A percentile compares a stretch with the other conserved stretches of the same genome.
These are phyloP conservation scores for Podaxis pistillaris DNA, from an alignment of 768 basidiomycete species.

Conservation along the genomic window DNA sequence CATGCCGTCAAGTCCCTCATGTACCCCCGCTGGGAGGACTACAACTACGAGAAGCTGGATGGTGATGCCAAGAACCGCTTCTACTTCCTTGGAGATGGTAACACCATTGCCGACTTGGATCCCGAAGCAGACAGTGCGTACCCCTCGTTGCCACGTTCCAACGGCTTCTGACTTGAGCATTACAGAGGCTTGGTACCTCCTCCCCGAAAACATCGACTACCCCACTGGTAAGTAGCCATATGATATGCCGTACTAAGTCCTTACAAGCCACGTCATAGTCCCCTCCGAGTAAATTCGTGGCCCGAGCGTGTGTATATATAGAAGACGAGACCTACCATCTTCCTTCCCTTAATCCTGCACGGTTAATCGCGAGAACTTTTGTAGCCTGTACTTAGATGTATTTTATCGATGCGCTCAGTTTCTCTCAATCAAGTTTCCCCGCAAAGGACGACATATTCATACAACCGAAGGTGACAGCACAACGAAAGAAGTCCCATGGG, in stretches of 20 bases:
- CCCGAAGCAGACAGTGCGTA: slow-evolving; percentile 31
- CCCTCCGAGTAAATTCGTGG: background rate
- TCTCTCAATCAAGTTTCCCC: too few species aligned
- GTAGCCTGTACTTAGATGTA: too few species aligned
- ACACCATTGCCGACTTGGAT: slow-evolving; percentile 47
- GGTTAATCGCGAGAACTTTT: too few species aligned
- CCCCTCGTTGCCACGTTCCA: background rate
- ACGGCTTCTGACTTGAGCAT: background rate
- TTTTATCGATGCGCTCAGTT: too few species aligned
- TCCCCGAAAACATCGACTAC: slow-evolving; percentile 38
- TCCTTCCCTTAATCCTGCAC: too few species aligned
- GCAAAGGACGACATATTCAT: background rate
- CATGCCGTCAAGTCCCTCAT: slow-evolving; percentile 48
- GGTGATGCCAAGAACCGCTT: slow-evolving; percentile 43
- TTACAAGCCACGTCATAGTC: background rate
- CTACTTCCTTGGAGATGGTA: slow-evolving; percentile 62
- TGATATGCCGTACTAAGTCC: background rate
- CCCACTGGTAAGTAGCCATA: slow-evolving; percentile 36
- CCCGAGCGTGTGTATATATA: background rate
- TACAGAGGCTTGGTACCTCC: slow-evolving; percentile 47
- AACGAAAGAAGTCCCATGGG: background rate
- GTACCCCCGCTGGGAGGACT: slow-evolving; percentile 68
- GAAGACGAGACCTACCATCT: too few species aligned
- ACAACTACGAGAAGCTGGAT: slow-evolving; percentile 46
- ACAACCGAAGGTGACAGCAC: background rate